Evolutionary conservation across 352 stramenopile species (phyloP), one percentile per base, ranked within the genome.

Genomic region (Phytophthora cryptogea): DNA sequence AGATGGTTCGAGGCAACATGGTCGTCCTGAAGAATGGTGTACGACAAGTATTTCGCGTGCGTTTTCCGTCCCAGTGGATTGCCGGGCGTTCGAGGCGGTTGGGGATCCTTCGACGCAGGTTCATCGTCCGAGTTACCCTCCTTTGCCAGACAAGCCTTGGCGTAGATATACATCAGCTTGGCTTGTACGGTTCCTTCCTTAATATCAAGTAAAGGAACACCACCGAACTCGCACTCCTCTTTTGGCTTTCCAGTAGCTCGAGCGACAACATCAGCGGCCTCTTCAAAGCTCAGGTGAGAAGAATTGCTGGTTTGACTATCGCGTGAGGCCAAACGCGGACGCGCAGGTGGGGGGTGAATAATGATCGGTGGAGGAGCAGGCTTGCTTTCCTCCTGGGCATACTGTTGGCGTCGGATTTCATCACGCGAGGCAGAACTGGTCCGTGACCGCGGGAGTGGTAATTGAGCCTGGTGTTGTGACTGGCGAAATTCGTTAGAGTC

Each of bases 61-160:
- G 62, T 66, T 42, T 80, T 74, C 37, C 64, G 71, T 52, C 71
- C 68, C 13, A 80, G 55, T 39, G 71, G 71, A 39, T 80, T 74
- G 11, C 68, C 68, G 3, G 59, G 33, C 40, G 65, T 72, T 5
- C 46, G 58, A 46, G 52, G 46, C 10, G 52, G 46, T 28, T 78
- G 36, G 0, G 10, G 35, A 10, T 68, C 63, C 30, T 72, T 63
- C 7, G 40, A 55, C 16, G 45, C 36, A 39, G 46, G 27, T 36
- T 73, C 54, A 23, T 67, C 30, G 28, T 59, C 63, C 4, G 51
- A 55, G n/a, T 33, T 64, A 9, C 61, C 66, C 17, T 89, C 73
- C 59, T 83, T 89, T 16, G 81, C 83, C 20, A 93, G 52, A 55
- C 83, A 93, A 9, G 83, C 79, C 56, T 88, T 88, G 1, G 83